These are phyloP conservation scores for Vitis rupestris DNA, from an alignment of 164 flowering plant species.

Conservation along the genomic window DNA sequence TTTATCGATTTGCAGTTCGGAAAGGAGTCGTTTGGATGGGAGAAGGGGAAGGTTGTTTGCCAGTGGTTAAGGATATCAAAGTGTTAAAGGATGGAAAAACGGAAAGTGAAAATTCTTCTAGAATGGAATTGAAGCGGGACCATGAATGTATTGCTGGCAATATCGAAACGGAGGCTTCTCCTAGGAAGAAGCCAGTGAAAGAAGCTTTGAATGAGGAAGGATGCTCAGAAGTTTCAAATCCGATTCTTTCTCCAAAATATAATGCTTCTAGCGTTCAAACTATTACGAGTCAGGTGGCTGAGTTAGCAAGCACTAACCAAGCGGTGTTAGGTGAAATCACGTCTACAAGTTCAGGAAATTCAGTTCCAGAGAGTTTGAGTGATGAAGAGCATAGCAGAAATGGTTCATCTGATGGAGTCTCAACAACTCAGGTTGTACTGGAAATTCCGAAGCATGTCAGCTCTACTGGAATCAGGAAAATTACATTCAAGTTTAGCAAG, in stretches of 20 bases:
- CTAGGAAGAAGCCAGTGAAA: conserved; percentile 33
- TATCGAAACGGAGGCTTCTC: conserved; percentile 11
- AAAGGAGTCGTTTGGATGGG: conserved; percentile 25
- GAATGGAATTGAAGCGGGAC: conserved; percentile 31
- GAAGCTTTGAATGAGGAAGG: conserved; percentile 50
- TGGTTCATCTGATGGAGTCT: conserved; percentile 19
- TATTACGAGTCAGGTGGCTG: conserved; percentile 29
- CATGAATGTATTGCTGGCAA: conserved; percentile 21
- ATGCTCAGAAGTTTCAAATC: conserved; percentile 57
- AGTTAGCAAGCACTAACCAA: conserved; percentile 15
- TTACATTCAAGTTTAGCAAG: conserved; percentile 64
- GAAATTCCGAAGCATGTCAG: conserved; percentile 56
- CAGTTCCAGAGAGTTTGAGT: conserved; percentile 31
- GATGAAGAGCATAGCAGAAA: conserved; percentile 26
- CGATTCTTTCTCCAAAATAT: conserved; percentile 38
- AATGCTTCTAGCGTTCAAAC: conserved; percentile 29
- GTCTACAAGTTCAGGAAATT: conserved; percentile 30
- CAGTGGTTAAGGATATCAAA: conserved; percentile 14
- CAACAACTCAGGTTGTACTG: conserved; percentile 38
- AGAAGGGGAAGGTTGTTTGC: conserved; percentile 34
- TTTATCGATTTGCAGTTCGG: background rate
- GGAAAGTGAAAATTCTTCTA: conserved; percentile 13
- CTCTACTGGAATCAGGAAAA: conserved; percentile 59
- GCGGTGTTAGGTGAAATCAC: conserved; percentile 23
- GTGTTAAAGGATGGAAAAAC: conserved; percentile 15